Base-by-base conservation (phyloP, 192 early-diverging fungal genomes). In the Mortierella antarctica region DNA sequence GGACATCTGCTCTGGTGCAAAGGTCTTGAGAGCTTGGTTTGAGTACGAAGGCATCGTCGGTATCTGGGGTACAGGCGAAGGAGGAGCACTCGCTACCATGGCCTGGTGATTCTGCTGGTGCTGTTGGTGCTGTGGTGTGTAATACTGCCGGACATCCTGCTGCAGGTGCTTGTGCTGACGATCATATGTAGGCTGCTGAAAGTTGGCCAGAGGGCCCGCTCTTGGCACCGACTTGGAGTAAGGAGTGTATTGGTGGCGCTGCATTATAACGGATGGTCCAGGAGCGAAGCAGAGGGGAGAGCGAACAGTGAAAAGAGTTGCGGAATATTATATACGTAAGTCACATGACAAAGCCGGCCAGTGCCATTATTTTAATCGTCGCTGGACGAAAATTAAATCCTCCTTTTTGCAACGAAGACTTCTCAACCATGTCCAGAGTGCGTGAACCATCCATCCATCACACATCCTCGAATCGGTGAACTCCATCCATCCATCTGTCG, bases 361-460 rank as follows among this genome's bases (percentile, higher is more conserved):
- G n/a, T n/a, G n/a, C n/a, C n/a, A n/a, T 52, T 52, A 6, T 44
- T 12, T 15, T 46, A 17, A 21, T 5, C 10, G 44, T 13, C 6
- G 12, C 17, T 13, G 40, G 12, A 58, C 42, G 18, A 11, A 13
- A 21, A 39, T 44, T 76, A 69, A 50, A 54, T 70, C 63, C 31
- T 71, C 58, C 70, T 71, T 80, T 80, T 71, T 71, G 68, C 73
- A 75, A 60, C 72, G 15, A 56, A 56, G 58, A 60, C 77, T 80
- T 77, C 52, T 59, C 62, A 71, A 73, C 51, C 51, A 79, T 79
- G 76, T 80, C 70, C 60, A 80, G 77, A 80, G 77, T 80, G 77
- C 77, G 77, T 80, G 65, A 62, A 20, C 18, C 40, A 47, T 58
- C 18, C 18, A 62, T 60, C 55, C 57, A 70, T 60, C 56, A 7